These are phyloP conservation scores for Fusarium vanettenii DNA, from an alignment of 2,329 filamentous ascomycete species.

Conservation along the genomic window DNA sequence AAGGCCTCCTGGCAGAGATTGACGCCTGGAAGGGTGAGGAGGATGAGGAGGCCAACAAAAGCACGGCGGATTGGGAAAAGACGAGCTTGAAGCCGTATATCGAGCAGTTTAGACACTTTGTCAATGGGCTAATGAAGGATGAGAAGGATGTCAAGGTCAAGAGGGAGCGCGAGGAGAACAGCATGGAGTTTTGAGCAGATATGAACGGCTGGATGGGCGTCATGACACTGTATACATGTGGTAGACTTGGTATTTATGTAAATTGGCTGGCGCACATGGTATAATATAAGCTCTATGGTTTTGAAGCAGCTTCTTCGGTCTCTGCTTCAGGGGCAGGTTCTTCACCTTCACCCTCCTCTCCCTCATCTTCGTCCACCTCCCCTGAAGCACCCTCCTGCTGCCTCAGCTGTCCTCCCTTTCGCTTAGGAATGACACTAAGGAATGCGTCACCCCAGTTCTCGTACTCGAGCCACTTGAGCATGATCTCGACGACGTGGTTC, in stretches of 20 bases:
- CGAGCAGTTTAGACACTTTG: constrained; percentile 87
- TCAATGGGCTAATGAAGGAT: constrained; percentile 82
- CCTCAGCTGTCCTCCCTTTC: constrained; percentile 83
- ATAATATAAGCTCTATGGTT: constrained; percentile 32
- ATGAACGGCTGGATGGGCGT: constrained; percentile 16
- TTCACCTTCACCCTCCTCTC: constrained; percentile 44
- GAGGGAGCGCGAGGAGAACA: constrained; percentile 64
- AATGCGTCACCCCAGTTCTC: constrained; percentile 95
- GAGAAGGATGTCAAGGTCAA: constrained; percentile 68
- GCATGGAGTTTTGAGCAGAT: constrained; percentile 63
- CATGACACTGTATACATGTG: constrained; percentile 33
- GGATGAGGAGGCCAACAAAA: constrained; percentile 53
- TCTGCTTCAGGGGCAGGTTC: constrained; percentile 3
- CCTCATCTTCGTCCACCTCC: constrained; percentile 37
- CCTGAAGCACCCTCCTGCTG: constrained; percentile 43
- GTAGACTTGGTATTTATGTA: constrained; percentile 32
- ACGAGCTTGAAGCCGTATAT: constrained; percentile 94
- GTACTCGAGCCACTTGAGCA: constrained; percentile 90
- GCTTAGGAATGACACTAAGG: constrained; percentile 85
- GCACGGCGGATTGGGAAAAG: constrained; percentile 91
- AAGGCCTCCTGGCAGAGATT: constrained; percentile 83
- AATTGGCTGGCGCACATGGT: constrained; percentile 33
- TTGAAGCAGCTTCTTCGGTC: constrained; percentile 5
- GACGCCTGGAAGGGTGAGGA: constrained; percentile 76
- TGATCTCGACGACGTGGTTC: constrained; percentile 97